Percentiles rank a stretch among this genome's conserved stretches.
Evolutionary conservation across 2,329 filamentous ascomycete genomes (phyloP).

Genomic region (Bipolaris zeicola): DNA sequence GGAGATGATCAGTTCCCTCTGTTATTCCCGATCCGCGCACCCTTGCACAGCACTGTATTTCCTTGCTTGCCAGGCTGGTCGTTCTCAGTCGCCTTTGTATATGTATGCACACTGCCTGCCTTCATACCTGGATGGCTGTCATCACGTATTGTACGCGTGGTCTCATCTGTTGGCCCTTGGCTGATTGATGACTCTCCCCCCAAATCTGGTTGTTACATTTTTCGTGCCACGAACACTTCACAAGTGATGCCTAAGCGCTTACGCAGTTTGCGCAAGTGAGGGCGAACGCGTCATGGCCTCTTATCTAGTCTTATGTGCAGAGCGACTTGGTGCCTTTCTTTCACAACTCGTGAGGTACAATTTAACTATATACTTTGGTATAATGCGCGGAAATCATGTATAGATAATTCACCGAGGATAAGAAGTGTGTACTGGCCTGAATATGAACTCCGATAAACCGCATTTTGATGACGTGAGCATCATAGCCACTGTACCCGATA

Average conservation of each 20-base stretch:
- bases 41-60: background rate
- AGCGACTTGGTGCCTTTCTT: background rate
- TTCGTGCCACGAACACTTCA: slow-evolving; percentile 1
- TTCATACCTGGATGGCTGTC: background rate
- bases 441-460: background rate
- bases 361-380: background rate
- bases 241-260: slow-evolving; percentile 4
- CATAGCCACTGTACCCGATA: background rate
- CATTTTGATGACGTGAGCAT: background rate
- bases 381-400: background rate
- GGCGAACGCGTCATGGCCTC: background rate
- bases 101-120: background rate
- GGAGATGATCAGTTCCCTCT: background rate
- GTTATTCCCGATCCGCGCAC: slow-evolving; percentile 5
- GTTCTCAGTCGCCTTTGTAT: background rate
- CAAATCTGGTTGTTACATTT: background rate
- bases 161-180: background rate
- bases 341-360: background rate
- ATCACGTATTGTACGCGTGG: background rate
- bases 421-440: background rate
- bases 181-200: background rate
- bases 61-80: background rate
- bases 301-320: background rate
- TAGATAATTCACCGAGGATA: background rate
- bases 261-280: background rate